Base-by-base conservation (phyloP, 441 rosid genomes). In the Cnidoscolus chayamansa region DNA sequence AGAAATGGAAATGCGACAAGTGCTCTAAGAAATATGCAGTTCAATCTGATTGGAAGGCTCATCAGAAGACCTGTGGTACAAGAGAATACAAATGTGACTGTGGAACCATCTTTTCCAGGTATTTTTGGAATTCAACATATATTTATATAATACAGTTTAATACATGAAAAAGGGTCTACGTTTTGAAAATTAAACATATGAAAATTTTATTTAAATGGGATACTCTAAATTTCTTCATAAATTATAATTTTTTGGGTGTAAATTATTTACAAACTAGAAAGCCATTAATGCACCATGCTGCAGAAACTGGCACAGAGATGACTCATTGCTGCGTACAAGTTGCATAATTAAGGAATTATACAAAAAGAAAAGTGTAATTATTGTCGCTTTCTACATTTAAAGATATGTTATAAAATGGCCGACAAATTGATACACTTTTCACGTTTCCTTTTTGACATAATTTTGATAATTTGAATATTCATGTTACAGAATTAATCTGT, bases 31-130 rank as follows among this genome's bases (percentile, higher is more conserved):
- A 83, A 67, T 85, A 85, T 25, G 88, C 88, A 0, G 88, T 85
- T n/a, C 88, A 85, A 56, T 85, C 88, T 1, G 86, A 85, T 25
- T 85, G 88, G 88, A 85, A 85, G 68, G 88, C 88, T 53, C 88
- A 85, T 67, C 85, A 80, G 49, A 85, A 83, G 76, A 81, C 85
- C 31, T 85, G 88, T 55, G 88, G 85, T 6, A 85, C 88, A 0
- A 72, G 85, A 61, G 88, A 83, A 56, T 83, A 85, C 77, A 83
- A 81, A 74, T 83, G 86, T 60, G 86, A 83, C 10, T 85, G 88
- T 51, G 88, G 88, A 8, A 85, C 88, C 68, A 81, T 85, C 65
- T 85, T 85, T 74, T 83, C 88, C 73, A 81, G 88, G 86, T 85
- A 13, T 2, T 56, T 2, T 50, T 15, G 15, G 12, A 2, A 50